These are phyloP conservation scores for Fusarium lateritium DNA, from an alignment of 2,329 filamentous ascomycete species.

Conservation along the genomic window DNA sequence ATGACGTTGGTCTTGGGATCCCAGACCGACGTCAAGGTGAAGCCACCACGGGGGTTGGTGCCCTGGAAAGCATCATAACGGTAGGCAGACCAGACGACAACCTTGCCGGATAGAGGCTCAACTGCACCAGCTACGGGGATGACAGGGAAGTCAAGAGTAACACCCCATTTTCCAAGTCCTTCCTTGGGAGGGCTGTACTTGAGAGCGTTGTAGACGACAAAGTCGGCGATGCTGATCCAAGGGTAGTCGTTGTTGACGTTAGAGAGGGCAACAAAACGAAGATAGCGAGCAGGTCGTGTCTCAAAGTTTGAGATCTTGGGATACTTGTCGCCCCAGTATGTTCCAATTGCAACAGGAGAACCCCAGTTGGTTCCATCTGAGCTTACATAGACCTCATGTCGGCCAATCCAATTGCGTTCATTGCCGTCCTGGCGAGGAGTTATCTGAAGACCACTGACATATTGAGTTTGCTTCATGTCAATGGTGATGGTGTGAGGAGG, in stretches of 20 bases:
- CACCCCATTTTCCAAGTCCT: constrained; percentile 38
- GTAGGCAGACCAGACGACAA: constrained; percentile 42
- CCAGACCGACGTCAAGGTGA: constrained; percentile 40
- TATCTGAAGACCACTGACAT: constrained; percentile 34
- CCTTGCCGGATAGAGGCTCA: constrained; percentile 36
- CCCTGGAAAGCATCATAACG: constrained; percentile 37
- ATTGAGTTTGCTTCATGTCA: constrained; percentile 38
- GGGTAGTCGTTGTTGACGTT: constrained; percentile 25
- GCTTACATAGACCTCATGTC: constrained; percentile 36
- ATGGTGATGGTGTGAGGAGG: constrained; percentile 34
- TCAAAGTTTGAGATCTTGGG: constrained; percentile 40
- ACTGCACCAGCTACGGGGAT: constrained; percentile 42
- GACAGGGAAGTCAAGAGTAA: constrained; percentile 41
- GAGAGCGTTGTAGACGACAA: constrained; percentile 36
- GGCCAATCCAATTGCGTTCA: constrained; percentile 32
- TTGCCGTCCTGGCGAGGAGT: constrained; percentile 37
- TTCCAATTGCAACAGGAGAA: constrained; percentile 34
- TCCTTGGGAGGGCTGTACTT: constrained; percentile 28
- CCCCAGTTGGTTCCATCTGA: constrained; percentile 39
- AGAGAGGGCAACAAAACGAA: constrained; percentile 33
- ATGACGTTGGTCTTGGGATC: constrained; percentile 37
- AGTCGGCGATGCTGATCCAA: constrained; percentile 41
- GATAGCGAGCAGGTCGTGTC: constrained; percentile 40
- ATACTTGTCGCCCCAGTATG: constrained; percentile 39
- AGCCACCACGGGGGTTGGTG: constrained; percentile 34